These are phyloP conservation scores for Aspergillus ustus DNA, from an alignment of 2,329 filamentous ascomycete genomes.

Conservation along the genomic window DNA sequence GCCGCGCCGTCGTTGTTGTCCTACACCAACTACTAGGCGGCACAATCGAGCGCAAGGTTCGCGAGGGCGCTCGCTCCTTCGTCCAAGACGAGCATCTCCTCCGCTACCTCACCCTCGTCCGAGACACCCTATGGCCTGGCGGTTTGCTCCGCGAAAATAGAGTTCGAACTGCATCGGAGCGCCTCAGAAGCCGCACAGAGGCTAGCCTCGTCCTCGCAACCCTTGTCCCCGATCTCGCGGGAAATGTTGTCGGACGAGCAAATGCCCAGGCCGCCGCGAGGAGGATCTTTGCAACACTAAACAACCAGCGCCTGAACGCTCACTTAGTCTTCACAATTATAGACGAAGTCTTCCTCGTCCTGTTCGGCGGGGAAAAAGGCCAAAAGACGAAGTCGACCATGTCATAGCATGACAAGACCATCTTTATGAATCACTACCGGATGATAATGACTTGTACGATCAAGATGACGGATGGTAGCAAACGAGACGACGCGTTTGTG, in stretches of 20 bases:
- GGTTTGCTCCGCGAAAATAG: slow-evolving; percentile 53
- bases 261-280: slow-evolving; percentile 91
- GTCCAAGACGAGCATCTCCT: slow-evolving; percentile 79
- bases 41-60: slow-evolving; percentile 93
- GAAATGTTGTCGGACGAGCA: slow-evolving; percentile 86
- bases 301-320: slow-evolving; percentile 84
- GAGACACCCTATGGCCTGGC: slow-evolving; percentile 77
- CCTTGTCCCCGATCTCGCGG: slow-evolving; percentile 86
- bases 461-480: neutral
- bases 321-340: slow-evolving; percentile 73
- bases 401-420: neutral
- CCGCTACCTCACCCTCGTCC: slow-evolving; percentile 74
- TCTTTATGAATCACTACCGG: slow-evolving; percentile 1
- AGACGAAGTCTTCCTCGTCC: slow-evolving; percentile 69
- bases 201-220: slow-evolving; percentile 88
- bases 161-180: slow-evolving; percentile 71
- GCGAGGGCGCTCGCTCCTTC: slow-evolving; percentile 76
- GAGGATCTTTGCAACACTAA: slow-evolving; percentile 86
- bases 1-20: slow-evolving; percentile 92
- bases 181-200: slow-evolving; percentile 79
- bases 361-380: slow-evolving; percentile 56
- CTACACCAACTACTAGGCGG: slow-evolving; percentile 93
- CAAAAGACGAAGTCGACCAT: slow-evolving; percentile 18
- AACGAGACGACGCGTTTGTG: slow-evolving; percentile 1
- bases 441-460: slow-evolving; percentile 11